Base-by-base conservation (phyloP, 441 rosid genomes). In the Eruca vesicaria region DNA sequence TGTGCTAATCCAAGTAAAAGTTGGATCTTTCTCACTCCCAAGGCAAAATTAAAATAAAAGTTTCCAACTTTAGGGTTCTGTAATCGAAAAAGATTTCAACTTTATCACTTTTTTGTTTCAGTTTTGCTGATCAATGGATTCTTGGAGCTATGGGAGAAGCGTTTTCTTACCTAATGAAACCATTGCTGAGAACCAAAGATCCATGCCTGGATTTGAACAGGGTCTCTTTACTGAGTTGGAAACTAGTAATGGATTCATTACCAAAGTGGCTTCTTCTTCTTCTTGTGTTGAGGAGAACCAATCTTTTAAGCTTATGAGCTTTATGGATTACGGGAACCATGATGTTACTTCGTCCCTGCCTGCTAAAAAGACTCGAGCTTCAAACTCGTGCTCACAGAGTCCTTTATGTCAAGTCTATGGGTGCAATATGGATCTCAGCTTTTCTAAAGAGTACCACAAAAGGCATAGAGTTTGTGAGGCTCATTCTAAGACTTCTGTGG, bases 381-480 rank as follows among this genome's bases (percentile, higher is more conserved):
- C 71, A 7, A 78, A 75, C 69, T 20, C 71, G 35, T 78, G 77
- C 73, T 72, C 71, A 3, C 88, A 84, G 79, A 73, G 73, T 52
- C 85, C 91, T 2, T 76, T 84, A 59, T 92, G 98, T 81, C 96
- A 89, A 84, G 98, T 90, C 11, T 81, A 84, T 79, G 90, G 93
- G 1, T 92, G 98, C 78, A 84, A 84, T 82, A 88, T 82, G 86
- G 91, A 92, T 81, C 85, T 92, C 57, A 88, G 84, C 84, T 84
- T 83, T 68, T 90, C 83, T 1, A 92, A 90, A 84, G 94, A 92
- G 69, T 92, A 92, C 77, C 89, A 90, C 81, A 90, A 83, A 88
- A 86, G 96, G 83, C 97, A 94, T 71, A 90, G 83, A 86, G 99
- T 94, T 66, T 94, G 99, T 64, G 97, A 90, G 58, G 72, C 71